phyloP scores from a whole-genome alignment of 441 rosid genomes.

The Populus hybrid region DNA sequence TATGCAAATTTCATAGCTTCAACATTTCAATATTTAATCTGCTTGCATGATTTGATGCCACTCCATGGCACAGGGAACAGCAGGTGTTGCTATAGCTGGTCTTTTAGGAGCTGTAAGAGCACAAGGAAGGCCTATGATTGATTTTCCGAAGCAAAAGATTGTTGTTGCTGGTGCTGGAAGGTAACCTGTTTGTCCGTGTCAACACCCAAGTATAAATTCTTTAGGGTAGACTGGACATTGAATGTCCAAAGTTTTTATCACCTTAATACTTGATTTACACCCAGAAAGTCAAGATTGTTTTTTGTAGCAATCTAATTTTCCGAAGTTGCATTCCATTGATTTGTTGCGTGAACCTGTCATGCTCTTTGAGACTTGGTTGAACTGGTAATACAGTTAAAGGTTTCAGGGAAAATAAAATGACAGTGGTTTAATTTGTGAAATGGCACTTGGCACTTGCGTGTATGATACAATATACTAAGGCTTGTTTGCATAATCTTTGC shows the following conservation, averaged over 20 bases:
- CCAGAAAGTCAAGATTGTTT: constrained; percentile 4
- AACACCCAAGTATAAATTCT: constrained; percentile 5
- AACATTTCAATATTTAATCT: neutral
- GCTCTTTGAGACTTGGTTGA: neutral
- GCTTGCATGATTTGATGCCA: constrained; percentile 19
- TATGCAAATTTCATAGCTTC: neutral
- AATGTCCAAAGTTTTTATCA: neutral
- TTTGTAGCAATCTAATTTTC: neutral
- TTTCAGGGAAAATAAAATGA: neutral
- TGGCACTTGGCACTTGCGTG: neutral
- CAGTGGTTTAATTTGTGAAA: constrained; percentile 2
- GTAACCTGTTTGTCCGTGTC: constrained; percentile 34
- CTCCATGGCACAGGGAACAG: constrained; percentile 69
- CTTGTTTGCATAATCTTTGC: constrained; percentile 24
- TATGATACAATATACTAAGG: constrained; percentile 9
- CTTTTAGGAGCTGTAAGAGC: constrained; percentile 99
- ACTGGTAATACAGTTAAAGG: neutral
- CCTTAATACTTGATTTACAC: constrained; percentile 7
- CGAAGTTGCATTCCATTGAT: neutral
- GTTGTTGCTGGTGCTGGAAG: constrained; percentile 99
- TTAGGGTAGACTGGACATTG: neutral
- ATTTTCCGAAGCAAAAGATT: constrained; percentile 96
- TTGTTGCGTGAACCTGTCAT: neutral
- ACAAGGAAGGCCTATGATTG: constrained; percentile 96
- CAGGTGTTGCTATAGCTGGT: constrained; percentile 99